These are phyloP conservation scores for Volvariella volvacea DNA, from an alignment of 1,284 basidiomycete species.

Conservation along the genomic window DNA sequence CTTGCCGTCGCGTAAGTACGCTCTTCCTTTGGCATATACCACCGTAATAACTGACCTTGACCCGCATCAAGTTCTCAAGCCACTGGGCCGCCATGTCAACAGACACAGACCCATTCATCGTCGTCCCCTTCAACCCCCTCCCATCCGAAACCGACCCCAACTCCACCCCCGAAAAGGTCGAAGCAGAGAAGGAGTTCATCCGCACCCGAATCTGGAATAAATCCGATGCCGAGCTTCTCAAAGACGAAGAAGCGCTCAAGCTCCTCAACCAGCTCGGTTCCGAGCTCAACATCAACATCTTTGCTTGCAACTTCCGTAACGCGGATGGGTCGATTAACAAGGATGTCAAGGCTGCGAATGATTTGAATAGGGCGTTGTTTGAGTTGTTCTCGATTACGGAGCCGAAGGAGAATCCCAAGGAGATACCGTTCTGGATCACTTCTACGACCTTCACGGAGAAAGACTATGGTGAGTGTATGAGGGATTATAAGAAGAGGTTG, in stretches of 20 bases:
- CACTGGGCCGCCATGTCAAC: slow-evolving; percentile 35
- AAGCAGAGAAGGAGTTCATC: slow-evolving; percentile 29
- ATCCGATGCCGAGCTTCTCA: slow-evolving; percentile 25
- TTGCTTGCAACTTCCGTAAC: slow-evolving; percentile 37
- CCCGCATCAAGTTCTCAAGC: slow-evolving; percentile 21
- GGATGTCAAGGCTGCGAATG: slow-evolving; percentile 37
- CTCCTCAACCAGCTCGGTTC: slow-evolving; percentile 29
- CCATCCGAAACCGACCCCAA: slow-evolving; percentile 19
- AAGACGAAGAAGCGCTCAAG: slow-evolving; percentile 24
- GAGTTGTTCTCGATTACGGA: slow-evolving; percentile 27
- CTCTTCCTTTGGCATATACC: too few species aligned
- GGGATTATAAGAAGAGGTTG: slow-evolving; percentile 28
- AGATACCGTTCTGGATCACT: slow-evolving; percentile 28
- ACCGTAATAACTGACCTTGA: too few species aligned
- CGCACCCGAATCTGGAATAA: slow-evolving; percentile 25
- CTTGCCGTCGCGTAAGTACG: slow-evolving; percentile 25
- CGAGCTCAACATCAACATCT: slow-evolving; percentile 39
- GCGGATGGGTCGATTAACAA: slow-evolving; percentile 25
- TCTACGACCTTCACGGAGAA: slow-evolving; percentile 25
- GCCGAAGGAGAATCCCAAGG: slow-evolving; percentile 18
- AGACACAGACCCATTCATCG: slow-evolving; percentile 22
- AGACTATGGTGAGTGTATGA: slow-evolving; percentile 26
- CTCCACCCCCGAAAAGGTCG: slow-evolving; percentile 13
- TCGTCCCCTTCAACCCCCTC: slow-evolving; percentile 31
- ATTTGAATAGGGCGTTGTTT: slow-evolving; percentile 34